phyloP scores from a whole-genome alignment of 148 eudicot genomes.

The Rheum nobile region DNA sequence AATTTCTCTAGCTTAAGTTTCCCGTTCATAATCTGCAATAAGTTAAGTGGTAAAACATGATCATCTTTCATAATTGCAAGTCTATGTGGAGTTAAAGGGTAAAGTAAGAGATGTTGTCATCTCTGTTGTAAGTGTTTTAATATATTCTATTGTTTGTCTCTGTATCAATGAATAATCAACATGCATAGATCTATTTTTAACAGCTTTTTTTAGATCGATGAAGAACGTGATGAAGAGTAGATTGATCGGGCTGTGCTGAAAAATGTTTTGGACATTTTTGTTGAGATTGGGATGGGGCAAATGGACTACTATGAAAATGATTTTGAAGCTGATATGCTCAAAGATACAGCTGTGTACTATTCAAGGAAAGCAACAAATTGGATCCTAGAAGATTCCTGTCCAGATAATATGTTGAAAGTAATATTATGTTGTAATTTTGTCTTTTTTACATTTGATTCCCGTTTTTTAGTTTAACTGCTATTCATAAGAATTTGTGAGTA shows the following conservation, averaged over 20 bases:
- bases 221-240: constrained; percentile 18
- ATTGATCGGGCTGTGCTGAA: constrained; percentile 15
- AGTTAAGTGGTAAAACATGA: neutral
- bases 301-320: constrained; percentile 16
- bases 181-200: neutral
- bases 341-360: constrained; percentile 16
- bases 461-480: neutral
- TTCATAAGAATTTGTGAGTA: neutral
- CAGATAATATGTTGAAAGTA: constrained; percentile 18
- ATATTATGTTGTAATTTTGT: neutral
- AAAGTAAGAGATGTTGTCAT: constrained; percentile 10
- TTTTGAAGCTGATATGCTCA: constrained; percentile 17
- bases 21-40: neutral
- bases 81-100: neutral
- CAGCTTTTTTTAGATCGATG: constrained; percentile 8
- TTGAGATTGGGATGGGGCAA: constrained; percentile 13
- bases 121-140: neutral
- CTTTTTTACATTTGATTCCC: neutral
- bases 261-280: constrained; percentile 19
- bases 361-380: constrained; percentile 18
- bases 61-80: neutral
- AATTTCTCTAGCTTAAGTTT: neutral
- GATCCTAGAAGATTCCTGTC: constrained; percentile 15
- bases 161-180: neutral
- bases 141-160: neutral